Percentiles rank a stretch among this genome's conserved stretches.
phyloP scores from a whole-genome alignment of 768 basidiomycete genomes.

The button mushroom (Agaricus bisporus) region DNA sequence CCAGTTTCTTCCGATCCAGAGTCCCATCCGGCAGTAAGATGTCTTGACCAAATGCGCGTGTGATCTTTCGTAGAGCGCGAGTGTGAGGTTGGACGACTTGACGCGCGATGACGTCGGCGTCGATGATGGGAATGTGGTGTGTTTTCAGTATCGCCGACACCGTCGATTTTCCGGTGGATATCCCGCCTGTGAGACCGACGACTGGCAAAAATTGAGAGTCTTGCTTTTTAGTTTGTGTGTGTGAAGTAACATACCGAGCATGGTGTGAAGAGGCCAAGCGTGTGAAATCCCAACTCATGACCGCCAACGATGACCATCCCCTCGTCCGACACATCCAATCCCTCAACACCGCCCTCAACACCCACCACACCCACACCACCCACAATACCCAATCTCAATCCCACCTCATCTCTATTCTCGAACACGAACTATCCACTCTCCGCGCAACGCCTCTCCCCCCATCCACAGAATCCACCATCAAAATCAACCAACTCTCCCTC shows the following conservation, averaged over 20 bases:
- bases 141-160: slow-evolving; percentile 70
- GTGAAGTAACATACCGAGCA: slow-evolving; percentile 1
- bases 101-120: slow-evolving; percentile 88
- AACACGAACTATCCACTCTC: slow-evolving; percentile 50
- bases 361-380: slow-evolving; percentile 52
- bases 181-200: slow-evolving; percentile 92
- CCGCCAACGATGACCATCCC: not conserved
- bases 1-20: slow-evolving; percentile 80
- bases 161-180: slow-evolving; percentile 94
- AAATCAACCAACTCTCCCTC: slow-evolving; percentile 52
- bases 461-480: slow-evolving; percentile 22
- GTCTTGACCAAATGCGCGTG: slow-evolving; percentile 60
- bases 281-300: not conserved
- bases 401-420: slow-evolving; percentile 51
- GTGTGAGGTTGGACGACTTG: slow-evolving; percentile 83
- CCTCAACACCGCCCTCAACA: not conserved
- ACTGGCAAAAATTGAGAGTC: too few relatives aligned
- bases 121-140: slow-evolving; percentile 75
- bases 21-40: slow-evolving; percentile 64
- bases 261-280: not conserved
- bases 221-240: too few relatives aligned
- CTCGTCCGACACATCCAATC: slow-evolving; percentile 1
- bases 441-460: slow-evolving; percentile 35
- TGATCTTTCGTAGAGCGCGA: slow-evolving; percentile 60
- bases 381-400: slow-evolving; percentile 59